phyloP scores from a whole-genome alignment of 139 green algal genomes.

The Astrephomene gubernaculifera region DNA sequence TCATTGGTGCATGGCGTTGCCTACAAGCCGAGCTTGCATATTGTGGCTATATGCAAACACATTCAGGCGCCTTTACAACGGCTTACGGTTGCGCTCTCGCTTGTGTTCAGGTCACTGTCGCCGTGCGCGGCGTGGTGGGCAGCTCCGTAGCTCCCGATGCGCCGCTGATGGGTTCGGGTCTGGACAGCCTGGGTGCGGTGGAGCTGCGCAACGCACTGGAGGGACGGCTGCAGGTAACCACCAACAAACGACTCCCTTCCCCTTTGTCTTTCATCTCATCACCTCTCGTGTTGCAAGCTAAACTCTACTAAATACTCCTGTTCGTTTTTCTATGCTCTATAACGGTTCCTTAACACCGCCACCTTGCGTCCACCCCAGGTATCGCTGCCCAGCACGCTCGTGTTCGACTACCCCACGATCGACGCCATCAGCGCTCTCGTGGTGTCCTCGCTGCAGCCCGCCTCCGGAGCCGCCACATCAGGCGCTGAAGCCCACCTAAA shows the following conservation, averaged over 20 bases:
- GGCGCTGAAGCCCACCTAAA: background rate
- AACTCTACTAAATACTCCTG: background rate
- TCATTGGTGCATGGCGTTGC: no score
- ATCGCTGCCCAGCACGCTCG: slow-evolving; percentile 73
- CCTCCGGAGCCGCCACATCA: background rate
- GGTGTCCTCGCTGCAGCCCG: background rate
- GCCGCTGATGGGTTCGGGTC: slow-evolving; percentile 76
- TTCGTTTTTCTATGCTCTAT: background rate
- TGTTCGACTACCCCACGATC: slow-evolving; percentile 80
- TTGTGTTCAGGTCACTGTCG: background rate
- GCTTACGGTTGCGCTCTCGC: no score
- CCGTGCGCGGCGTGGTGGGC: slow-evolving; percentile 26
- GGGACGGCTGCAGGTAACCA: slow-evolving; percentile 44
- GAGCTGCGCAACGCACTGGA: slow-evolving; percentile 89
- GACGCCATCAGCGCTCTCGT: slow-evolving; percentile 51
- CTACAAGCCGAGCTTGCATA: no score
- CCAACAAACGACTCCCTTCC: background rate
- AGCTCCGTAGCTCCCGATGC: slow-evolving; percentile 52
- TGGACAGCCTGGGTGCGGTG: slow-evolving; percentile 84
- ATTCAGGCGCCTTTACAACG: no score
- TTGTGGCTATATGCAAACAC: no score
- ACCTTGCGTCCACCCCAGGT: slow-evolving; percentile 36
- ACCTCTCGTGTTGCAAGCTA: background rate
- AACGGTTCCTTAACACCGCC: background rate
- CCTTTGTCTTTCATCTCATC: background rate